phyloP scores from a whole-genome alignment of 441 rosid species.

The Eutrema salsugineum region DNA sequence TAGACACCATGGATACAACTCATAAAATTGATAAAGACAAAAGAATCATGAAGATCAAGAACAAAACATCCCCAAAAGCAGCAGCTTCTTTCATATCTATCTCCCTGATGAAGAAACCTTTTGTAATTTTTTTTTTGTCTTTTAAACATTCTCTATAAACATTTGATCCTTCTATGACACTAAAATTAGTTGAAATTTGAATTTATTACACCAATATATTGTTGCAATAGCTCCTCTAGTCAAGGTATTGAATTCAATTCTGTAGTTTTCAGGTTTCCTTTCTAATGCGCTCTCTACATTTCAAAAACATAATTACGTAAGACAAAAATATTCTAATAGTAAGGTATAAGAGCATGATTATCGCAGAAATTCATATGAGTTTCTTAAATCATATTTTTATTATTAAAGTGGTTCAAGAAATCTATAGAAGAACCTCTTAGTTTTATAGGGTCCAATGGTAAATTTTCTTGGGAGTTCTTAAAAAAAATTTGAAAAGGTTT shows the following conservation, averaged over 20 bases:
- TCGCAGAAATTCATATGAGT: too few species aligned
- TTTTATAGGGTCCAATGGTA: too few species aligned
- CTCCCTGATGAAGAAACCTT: neutral
- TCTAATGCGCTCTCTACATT: neutral
- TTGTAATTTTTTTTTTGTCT: neutral
- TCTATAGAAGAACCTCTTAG: too few species aligned
- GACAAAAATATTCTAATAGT: neutral
- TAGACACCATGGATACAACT: too few species aligned
- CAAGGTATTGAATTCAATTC: neutral
- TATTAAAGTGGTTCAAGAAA: too few species aligned
- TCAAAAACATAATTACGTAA: neutral
- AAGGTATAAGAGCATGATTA: too few species aligned
- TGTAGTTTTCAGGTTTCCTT: slow-evolving; percentile 11
- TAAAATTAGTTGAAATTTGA: neutral
- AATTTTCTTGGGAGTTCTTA: too few species aligned
- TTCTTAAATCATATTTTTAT: too few species aligned
- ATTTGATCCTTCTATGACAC: slow-evolving; percentile 1
- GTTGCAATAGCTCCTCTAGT: neutral
- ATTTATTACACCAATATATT: neutral
- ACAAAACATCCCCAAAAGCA: too few species aligned
- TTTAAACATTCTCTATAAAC: neutral
- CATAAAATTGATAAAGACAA: too few species aligned
- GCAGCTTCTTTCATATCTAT: slow-evolving; percentile 11
- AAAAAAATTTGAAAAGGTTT: too few species aligned
- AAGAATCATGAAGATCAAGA: too few species aligned